phyloP scores from a whole-genome alignment of 257 asterid genomes.

The Forsythia suspensa region DNA sequence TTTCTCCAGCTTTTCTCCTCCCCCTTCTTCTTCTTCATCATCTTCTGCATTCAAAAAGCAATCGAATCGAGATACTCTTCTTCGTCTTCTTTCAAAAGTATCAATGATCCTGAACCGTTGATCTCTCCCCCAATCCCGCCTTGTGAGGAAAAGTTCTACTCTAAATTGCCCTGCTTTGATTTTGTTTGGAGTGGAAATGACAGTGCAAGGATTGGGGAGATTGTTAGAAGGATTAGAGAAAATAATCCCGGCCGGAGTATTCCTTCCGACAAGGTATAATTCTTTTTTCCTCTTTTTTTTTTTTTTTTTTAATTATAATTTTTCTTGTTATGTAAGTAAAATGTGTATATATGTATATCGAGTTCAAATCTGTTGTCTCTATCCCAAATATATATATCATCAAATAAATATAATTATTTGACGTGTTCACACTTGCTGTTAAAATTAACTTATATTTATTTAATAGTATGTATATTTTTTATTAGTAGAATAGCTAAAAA shows the following conservation, averaged over 20 bases:
- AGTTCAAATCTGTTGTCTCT: too few relatives aligned
- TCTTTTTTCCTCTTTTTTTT: neutral
- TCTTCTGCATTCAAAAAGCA: conserved; percentile 74
- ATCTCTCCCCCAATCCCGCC: conserved; percentile 68
- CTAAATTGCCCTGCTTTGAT: conserved; percentile 71
- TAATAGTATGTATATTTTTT: too few relatives aligned
- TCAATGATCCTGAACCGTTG: conserved; percentile 47
- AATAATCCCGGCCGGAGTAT: conserved; percentile 80
- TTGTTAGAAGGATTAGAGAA: conserved; percentile 57
- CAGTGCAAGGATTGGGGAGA: conserved; percentile 48
- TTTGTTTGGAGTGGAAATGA: conserved; percentile 81
- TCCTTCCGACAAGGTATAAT: conserved; percentile 53
- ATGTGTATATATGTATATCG: too few relatives aligned
- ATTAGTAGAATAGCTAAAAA: too few relatives aligned
- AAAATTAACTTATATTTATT: too few relatives aligned
- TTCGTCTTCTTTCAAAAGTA: conserved; percentile 48
- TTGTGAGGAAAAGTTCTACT: conserved; percentile 66
- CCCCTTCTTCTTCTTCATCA: conserved; percentile 71
- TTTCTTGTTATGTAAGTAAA: neutral
- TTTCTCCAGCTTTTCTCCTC: conserved; percentile 76
- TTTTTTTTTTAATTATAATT: too few relatives aligned
- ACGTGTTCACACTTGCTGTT: too few relatives aligned
- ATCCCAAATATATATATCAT: too few relatives aligned
- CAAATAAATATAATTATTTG: too few relatives aligned
- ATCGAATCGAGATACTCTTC: conserved; percentile 53